These are phyloP conservation scores for Coccomyxa sp. DNA, from an alignment of 139 green algal genomes.

Conservation along the genomic window DNA sequence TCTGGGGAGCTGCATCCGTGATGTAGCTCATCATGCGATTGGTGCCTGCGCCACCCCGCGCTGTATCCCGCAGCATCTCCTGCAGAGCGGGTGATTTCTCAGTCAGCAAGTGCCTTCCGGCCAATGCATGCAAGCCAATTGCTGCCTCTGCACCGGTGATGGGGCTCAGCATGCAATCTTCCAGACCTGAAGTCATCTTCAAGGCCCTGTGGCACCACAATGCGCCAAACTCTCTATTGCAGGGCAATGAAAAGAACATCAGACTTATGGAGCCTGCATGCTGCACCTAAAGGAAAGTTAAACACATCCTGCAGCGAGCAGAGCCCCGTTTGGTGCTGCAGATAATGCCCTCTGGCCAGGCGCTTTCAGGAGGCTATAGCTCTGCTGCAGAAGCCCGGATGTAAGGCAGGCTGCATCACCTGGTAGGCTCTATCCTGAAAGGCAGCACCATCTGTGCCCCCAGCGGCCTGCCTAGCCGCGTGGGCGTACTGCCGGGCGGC, in stretches of 20 bases:
- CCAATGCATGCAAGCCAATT: too few relatives aligned
- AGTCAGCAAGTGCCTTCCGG: too few relatives aligned
- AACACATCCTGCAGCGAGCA: too few relatives aligned
- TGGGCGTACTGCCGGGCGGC: not conserved
- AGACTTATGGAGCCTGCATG: too few relatives aligned
- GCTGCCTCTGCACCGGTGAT: too few relatives aligned
- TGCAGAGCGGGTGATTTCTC: not conserved
- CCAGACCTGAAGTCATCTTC: too few relatives aligned
- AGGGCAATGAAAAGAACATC: too few relatives aligned
- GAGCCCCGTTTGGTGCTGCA: too few relatives aligned
- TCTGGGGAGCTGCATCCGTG: constrained; percentile 27
- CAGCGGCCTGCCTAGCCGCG: constrained; percentile 20
- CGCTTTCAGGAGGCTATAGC: not conserved
- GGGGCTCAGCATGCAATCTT: too few relatives aligned
- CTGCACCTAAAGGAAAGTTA: too few relatives aligned
- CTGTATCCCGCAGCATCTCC: constrained; percentile 2
- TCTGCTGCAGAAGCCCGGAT: not conserved
- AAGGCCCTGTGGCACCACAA: too few relatives aligned
- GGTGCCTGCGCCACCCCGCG: constrained; percentile 12
- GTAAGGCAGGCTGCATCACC: not conserved
- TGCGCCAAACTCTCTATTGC: too few relatives aligned
- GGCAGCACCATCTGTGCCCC: constrained; percentile 22
- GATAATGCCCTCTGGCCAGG: not conserved
- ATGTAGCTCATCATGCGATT: constrained; percentile 66
- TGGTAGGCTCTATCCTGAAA: constrained; percentile 22